Base-by-base conservation (phyloP, 2,329 filamentous ascomycete genomes). In the Ceratocystis smalleyi region DNA sequence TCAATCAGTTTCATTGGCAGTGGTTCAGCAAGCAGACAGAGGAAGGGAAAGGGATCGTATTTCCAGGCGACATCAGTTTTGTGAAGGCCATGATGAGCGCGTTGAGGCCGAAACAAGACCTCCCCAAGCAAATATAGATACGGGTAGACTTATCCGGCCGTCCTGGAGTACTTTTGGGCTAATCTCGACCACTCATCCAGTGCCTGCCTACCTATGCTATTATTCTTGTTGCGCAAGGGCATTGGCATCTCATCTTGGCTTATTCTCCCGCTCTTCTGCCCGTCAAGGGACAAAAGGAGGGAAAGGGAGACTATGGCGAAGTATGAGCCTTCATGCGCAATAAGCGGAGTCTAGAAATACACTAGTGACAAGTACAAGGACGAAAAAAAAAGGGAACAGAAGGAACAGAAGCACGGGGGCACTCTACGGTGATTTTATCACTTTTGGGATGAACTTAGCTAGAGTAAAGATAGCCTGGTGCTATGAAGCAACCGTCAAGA, bases 181-280 rank as follows among this genome's bases (percentile, higher is more conserved):
- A 10, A 40, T 15, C 35, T 40, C 35, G 5, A 40, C 35, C 35
- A 15, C 47, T 51, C 6, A 51, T 8, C 6, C 47, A 10, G 47
- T 51, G 24, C 32, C 24, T n/a, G n/a, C n/a, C n/a, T n/a, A n/a
- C n/a, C n/a, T 35, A 57, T 30, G 47, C 47, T 27, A 10, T 10
- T 22, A 51, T 10, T 35, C 27, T 4, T 40, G 1, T 40, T 57
- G 51, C 7, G 3, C 54, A 57, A 30, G 54, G 54, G 19, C 27
- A 17, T 27, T 57, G 54, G 19, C 27, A 57, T 57, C 15, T n/a
- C 35, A n/a, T 15, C 54, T 57, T 57, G 30, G n/a, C 27, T 57
- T n/a, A 24, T 57, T 57, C 54, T 57, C 54, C 54, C 54, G 54
- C 27, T 57, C 54, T 57, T 57, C 54, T 57, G 54, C 19, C 54